Conservation (phyloP, 306 rosid genomes). For the Rosa chinensis region DNA sequence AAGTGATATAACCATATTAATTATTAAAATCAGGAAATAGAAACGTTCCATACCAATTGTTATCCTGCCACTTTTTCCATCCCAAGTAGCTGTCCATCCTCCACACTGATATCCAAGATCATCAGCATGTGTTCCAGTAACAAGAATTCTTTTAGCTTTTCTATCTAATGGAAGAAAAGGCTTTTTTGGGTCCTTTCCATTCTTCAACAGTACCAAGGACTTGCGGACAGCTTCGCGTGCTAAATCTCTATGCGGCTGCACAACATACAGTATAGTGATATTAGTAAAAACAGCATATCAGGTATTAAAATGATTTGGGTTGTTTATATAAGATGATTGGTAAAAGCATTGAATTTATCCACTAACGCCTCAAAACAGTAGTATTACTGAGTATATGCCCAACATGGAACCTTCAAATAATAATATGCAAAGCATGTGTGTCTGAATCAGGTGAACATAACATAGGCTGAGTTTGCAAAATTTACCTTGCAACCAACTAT, state of each 20-base stretch:
- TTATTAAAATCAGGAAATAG: conserved; percentile 2
- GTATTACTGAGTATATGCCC: neutral
- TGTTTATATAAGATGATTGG: neutral
- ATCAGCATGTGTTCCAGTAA: conserved; percentile 77
- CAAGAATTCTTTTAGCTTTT: conserved; percentile 68
- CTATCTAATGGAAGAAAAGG: conserved; percentile 78
- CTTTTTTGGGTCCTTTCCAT: conserved; percentile 60
- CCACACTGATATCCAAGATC: conserved; percentile 91
- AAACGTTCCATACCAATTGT: conserved; percentile 54
- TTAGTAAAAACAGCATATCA: conserved; percentile 6
- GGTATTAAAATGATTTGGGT: conserved; percentile 2
- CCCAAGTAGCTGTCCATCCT: conserved; percentile 80
- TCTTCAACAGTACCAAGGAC: conserved; percentile 84
- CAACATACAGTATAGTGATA: conserved; percentile 2
- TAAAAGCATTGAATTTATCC: neutral
- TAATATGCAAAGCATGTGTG: conserved; percentile 6
- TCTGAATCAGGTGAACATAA: neutral
- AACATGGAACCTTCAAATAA: neutral
- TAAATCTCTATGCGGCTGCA: conserved; percentile 77
- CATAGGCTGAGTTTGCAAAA: conserved; percentile 10
- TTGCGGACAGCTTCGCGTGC: conserved; percentile 85
- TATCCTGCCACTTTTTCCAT: conserved; percentile 60
- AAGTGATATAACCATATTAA: neutral
- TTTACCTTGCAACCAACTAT: conserved; percentile 82
- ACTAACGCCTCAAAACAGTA: neutral